Evolutionary conservation across 2,329 filamentous ascomycete genomes (phyloP), one percentile per base, ranked within the genome.

Genomic region (Alternaria incomplexa): DNA sequence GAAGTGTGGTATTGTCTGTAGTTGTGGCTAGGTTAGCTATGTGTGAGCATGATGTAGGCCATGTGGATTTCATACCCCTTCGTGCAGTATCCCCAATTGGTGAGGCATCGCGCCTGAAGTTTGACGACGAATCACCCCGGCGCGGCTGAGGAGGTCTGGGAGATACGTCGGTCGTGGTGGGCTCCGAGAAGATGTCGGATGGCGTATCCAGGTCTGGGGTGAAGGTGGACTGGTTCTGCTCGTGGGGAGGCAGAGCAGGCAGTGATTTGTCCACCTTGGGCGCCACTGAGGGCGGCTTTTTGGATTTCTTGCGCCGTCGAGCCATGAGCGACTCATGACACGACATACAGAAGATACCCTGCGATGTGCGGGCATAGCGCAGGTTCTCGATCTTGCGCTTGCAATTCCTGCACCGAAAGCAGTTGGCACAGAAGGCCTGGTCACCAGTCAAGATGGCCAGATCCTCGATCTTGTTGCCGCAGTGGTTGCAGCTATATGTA

Each of bases 261-360:
- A 99, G 84, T 7, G 93, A 97, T 80, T 98, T 98, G 78, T 99
- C 95, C 43, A 92, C 88, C 65, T 93, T 89, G 20, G 90, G 87
- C 11, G 70, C 55, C 1, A 74, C 70, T n/a, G 71, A 68, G 13
- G 74, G 73, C 3, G 77, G 73, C 56, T 80, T 79, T 80, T 93
- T 93, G 43, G 91, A 90, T 80, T 93, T 93, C 83, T 98, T 97
- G 75, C 93, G 88, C 68, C 95, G 88, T 67, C 95, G 87, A 53
- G 95, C 93, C 93, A 98, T 98, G 56, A 99, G 83, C 26, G 93
- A 96, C 81, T 99, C 96, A 77, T 99, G 96, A 79, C 96, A 99
- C 76, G 91, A 93, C 96, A 99, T 99, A 83, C 96, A 99, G 79
- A 99, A 98, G 73, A 99, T 99, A 64, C 96, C 96, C 81, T 98